phyloP scores from a whole-genome alignment of 176 grass and related monocot genomes.

The Echinochloa phyllopogon region DNA sequence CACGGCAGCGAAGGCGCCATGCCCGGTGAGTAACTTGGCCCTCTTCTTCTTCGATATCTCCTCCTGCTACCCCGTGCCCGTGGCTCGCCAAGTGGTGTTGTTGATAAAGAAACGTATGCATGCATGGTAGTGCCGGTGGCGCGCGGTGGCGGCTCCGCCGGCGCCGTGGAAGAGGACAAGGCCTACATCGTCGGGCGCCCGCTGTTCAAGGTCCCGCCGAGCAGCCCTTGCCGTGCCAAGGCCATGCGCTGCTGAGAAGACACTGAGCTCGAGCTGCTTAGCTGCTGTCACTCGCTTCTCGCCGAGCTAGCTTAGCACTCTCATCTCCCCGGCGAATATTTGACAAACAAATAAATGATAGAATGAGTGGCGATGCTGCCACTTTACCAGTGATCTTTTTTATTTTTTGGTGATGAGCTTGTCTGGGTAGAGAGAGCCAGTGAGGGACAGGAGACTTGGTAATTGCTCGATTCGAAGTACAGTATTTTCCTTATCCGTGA shows the following conservation, averaged over 20 bases:
- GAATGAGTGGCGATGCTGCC: too few relatives aligned
- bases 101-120: background rate
- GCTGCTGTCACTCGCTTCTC: background rate
- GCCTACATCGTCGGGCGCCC: slow-evolving; percentile 19
- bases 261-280: background rate
- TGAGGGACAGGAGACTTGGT: background rate
- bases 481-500: background rate
- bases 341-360: too few relatives aligned
- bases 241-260: background rate
- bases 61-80: too few relatives aligned
- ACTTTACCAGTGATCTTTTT: background rate
- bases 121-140: background rate
- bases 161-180: slow-evolving; percentile 20
- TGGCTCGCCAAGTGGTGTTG: background rate
- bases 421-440: background rate
- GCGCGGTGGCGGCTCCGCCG: background rate
- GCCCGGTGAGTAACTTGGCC: background rate
- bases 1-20: background rate
- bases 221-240: slow-evolving; percentile 1
- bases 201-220: slow-evolving; percentile 35
- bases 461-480: background rate
- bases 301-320: background rate
- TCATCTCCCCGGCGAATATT: background rate
- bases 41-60: background rate
- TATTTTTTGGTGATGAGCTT: background rate